These are phyloP conservation scores for Elaeis oleifera DNA, from an alignment of 202 grass and related monocot species.

Conservation along the genomic window DNA sequence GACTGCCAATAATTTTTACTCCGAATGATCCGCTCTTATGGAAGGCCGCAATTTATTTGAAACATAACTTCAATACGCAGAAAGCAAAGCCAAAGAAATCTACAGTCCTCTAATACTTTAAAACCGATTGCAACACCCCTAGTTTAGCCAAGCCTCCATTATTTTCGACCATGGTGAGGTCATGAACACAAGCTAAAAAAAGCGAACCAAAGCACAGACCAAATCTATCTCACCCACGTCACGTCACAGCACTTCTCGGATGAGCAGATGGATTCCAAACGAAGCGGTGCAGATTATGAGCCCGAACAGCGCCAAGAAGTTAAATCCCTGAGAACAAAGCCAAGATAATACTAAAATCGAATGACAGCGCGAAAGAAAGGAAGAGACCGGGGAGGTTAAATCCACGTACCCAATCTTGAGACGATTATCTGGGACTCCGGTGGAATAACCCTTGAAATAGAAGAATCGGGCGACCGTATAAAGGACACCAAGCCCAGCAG, in stretches of 20 bases:
- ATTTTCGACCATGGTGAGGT: no score
- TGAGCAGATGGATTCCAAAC: constrained; percentile 13
- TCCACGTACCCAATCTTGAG: constrained; percentile 67
- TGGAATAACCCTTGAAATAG: constrained; percentile 89
- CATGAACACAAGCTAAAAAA: no score
- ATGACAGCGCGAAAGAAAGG: not conserved
- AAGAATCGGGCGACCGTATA: constrained; percentile 75
- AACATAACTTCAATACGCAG: no score
- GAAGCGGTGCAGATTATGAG: constrained; percentile 15
- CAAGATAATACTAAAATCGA: no score
- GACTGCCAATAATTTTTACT: no score
- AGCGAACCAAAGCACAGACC: no score
- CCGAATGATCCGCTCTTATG: no score
- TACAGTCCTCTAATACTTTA: no score
- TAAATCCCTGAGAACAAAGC: not conserved
- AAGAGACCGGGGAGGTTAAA: not conserved
- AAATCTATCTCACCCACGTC: not conserved
- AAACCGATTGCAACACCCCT: no score
- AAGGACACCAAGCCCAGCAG: constrained; percentile 42
- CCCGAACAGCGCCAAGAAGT: constrained; percentile 15
- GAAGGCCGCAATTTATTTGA: no score
- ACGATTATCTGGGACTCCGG: constrained; percentile 70
- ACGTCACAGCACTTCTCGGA: constrained; percentile 12
- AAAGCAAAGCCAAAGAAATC: no score
- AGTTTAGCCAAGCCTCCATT: no score